Percentiles rank a stretch among this genome's conserved stretches.
Conservation (phyloP, 2,329 filamentous ascomycete species). For the Aspergillus ustus region DNA sequence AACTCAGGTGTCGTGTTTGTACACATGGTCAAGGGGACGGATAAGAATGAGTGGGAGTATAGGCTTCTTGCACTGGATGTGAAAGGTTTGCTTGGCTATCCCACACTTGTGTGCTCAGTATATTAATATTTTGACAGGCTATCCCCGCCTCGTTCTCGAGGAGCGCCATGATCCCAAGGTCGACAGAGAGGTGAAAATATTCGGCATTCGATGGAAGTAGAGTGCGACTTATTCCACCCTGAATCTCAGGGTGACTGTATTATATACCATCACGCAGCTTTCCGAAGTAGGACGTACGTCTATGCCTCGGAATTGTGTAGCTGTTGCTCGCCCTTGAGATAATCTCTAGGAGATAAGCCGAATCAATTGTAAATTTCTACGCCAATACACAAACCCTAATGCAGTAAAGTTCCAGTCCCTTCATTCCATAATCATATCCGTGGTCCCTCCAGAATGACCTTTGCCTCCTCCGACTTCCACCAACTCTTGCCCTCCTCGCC, state of each 20-base stretch:
- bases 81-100: constrained; percentile 55
- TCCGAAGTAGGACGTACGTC: neutral
- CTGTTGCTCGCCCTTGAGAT: neutral
- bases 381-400: neutral
- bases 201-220: constrained; percentile 51
- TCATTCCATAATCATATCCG: constrained; percentile 31
- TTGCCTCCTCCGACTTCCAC: constrained; percentile 85
- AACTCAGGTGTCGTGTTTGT: constrained; percentile 75
- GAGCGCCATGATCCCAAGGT: constrained; percentile 48
- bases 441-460: constrained; percentile 67
- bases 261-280: neutral
- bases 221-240: neutral
- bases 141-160: constrained; percentile 52
- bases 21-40: constrained; percentile 73
- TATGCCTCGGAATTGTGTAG: neutral
- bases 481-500: constrained; percentile 78
- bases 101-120: neutral
- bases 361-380: neutral
- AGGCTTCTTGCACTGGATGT: constrained; percentile 80
- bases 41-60: constrained; percentile 74
- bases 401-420: constrained; percentile 1
- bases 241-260: constrained; percentile 1
- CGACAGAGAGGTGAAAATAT: constrained; percentile 53
- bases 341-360: neutral
- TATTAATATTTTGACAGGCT: constrained; percentile 34